Evolutionary conservation across 441 rosid species (phyloP), one percentile per base, ranked within the genome.

Genomic region (Populus hybrid): DNA sequence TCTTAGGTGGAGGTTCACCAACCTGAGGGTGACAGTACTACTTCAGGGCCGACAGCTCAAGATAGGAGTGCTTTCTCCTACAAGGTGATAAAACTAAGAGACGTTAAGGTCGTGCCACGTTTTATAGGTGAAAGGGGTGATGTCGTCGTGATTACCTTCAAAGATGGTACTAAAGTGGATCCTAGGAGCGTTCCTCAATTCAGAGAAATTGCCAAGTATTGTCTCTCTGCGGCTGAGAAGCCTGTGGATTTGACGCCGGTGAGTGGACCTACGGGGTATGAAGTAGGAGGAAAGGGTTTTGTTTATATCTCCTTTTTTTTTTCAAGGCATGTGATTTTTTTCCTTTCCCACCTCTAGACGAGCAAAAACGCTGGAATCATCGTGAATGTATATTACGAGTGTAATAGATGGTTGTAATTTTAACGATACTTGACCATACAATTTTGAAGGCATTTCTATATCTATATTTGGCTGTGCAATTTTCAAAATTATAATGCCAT

Each of bases 101-200:
- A 91, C 75, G 98, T 91, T 3, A 90, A 95, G 80, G 97, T 90
- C 28, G 99, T 95, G 82, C 98, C 99, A 21, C 80, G 99, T 70
- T 89, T 95, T 74, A 85, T 92, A 7, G 99, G 99, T 50, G 97
- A 95, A 83, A 91, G 97, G 97, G 97, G 98, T 75, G 96, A 95
- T 72, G 79, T 92, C 79, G 69, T 93, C 79, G 69, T 93, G 67
- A 95, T 90, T 64, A 90, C 96, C 0, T 78, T 95, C 76, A 85
- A 74, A 78, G 98, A 93, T 69, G 97, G 94, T 2, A 90, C 98
- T 3, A 89, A 89, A 79, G 93, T 95, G 42, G 97, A 92, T 77
- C 87, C 91, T 8, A 85, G 96, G 81, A 91, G 97, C 70, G 99
- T 93, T 42, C 99, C 99, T 9, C 91, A 78, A 83, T 95, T 95